Evolutionary conservation across 306 rosid species (phyloP).

Genomic region (Prunus fruticosa): DNA sequence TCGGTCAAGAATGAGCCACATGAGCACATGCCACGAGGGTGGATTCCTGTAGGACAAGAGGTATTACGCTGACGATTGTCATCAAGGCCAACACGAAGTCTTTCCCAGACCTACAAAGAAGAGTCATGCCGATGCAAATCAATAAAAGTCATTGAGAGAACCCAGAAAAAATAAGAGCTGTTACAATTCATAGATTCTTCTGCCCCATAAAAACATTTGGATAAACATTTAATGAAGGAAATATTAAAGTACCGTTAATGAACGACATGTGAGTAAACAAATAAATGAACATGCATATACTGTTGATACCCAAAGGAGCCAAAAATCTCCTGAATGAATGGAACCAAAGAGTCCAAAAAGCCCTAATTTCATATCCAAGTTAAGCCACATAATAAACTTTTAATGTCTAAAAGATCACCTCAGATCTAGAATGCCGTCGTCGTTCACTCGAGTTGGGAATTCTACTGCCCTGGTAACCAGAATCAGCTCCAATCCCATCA

Average conservation of each 20-base stretch:
- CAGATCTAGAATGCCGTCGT: slow-evolving; percentile 76
- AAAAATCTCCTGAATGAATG: background rate
- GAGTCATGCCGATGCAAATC: slow-evolving; percentile 29
- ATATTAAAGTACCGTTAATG: background rate
- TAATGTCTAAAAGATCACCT: slow-evolving; percentile 48
- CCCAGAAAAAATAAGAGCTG: background rate
- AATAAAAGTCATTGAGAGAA: background rate
- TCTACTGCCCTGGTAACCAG: slow-evolving; percentile 61
- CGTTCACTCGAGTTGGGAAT: slow-evolving; percentile 62
- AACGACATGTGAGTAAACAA: background rate
- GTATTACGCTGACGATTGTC: slow-evolving; percentile 56
- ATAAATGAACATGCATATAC: background rate
- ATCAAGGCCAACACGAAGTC: slow-evolving; percentile 80
- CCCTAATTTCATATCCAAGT: background rate
- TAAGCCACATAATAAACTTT: background rate
- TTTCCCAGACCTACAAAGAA: slow-evolving; percentile 76
- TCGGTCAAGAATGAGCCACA: slow-evolving; percentile 71
- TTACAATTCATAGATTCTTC: background rate
- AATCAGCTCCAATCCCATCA: slow-evolving; percentile 53
- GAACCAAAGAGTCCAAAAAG: background rate
- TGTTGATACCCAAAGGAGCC: background rate
- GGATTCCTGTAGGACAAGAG: slow-evolving; percentile 84
- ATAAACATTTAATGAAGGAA: background rate
- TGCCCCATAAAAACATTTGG: background rate
- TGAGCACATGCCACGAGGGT: slow-evolving; percentile 81